Percentiles rank a stretch among this genome's conserved stretches.
Conservation (phyloP, 2,329 filamentous ascomycete species). For the Phaeosphaeria sp. region DNA sequence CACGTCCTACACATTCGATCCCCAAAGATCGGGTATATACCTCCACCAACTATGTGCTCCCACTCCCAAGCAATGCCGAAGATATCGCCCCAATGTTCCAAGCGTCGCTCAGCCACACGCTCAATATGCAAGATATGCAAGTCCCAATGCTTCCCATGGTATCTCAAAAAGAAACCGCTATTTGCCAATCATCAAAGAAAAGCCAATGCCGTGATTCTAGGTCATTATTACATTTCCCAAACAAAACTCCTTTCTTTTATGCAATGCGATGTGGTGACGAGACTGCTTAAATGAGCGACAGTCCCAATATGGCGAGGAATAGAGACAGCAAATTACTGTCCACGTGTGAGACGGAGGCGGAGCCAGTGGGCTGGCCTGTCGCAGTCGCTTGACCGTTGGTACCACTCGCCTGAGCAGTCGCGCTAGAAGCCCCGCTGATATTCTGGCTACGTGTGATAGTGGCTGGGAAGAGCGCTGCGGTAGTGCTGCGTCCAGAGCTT, state of each 20-base stretch:
- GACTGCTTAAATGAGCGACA: background rate
- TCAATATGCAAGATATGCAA: background rate
- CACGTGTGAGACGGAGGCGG: background rate
- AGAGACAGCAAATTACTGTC: background rate
- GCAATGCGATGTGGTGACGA: background rate
- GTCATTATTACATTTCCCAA: background rate
- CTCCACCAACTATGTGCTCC: too few species aligned
- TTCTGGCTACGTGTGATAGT: slow-evolving; percentile 34
- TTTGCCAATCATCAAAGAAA: background rate
- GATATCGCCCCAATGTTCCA: too few species aligned
- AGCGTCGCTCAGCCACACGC: background rate
- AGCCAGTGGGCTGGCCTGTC: slow-evolving; percentile 9
- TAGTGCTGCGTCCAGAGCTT: slow-evolving; percentile 39
- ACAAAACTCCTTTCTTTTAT: background rate
- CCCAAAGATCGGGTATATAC: too few species aligned
- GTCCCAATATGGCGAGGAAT: background rate
- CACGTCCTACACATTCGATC: too few species aligned
- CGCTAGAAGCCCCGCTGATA: slow-evolving; percentile 8
- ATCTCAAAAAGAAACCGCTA: background rate
- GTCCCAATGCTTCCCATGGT: background rate
- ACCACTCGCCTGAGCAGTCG: slow-evolving; percentile 25
- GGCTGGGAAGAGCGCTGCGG: slow-evolving; percentile 49
- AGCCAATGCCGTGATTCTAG: too few species aligned
- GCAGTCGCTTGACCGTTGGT: slow-evolving; percentile 12
- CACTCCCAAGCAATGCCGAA: background rate